Conservation (phyloP, 169 alveolate species). For the Theileria sp. region DNA sequence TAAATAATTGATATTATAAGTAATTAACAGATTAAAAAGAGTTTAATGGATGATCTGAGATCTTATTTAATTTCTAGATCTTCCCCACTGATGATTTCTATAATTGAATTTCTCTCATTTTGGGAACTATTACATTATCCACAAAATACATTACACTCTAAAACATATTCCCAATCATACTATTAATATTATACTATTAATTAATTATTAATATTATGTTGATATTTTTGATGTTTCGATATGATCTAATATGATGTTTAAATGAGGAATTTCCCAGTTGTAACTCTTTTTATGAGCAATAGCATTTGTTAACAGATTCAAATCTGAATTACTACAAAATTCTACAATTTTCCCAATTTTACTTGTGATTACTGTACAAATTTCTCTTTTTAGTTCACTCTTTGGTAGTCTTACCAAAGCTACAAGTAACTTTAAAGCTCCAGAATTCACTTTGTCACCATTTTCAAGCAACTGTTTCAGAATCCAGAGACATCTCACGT, state of each 20-base stretch:
- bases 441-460: constrained; percentile 2
- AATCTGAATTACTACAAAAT: constrained; percentile 10
- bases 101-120: no score
- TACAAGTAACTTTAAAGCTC: constrained; percentile 26
- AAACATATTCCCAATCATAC: no score
- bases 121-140: no score
- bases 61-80: no score
- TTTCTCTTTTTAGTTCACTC: not conserved
- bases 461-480: not conserved
- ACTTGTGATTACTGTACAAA: not conserved
- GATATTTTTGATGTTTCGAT: not conserved
- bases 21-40: no score
- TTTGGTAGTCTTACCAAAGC: constrained; percentile 33
- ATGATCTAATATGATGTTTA: not conserved
- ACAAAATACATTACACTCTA: no score
- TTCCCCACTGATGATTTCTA: no score
- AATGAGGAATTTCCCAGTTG: not conserved
- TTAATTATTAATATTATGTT: not conserved
- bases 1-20: no score
- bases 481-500: constrained; percentile 1
- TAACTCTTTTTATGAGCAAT: constrained; percentile 4
- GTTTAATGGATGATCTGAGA: no score
- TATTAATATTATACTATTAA: no score
- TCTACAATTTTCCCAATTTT: not conserved
- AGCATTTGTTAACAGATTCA: not conserved